These are phyloP conservation scores for Chalciporus pseudorubinellus DNA, from an alignment of 768 basidiomycete species.

Conservation along the genomic window DNA sequence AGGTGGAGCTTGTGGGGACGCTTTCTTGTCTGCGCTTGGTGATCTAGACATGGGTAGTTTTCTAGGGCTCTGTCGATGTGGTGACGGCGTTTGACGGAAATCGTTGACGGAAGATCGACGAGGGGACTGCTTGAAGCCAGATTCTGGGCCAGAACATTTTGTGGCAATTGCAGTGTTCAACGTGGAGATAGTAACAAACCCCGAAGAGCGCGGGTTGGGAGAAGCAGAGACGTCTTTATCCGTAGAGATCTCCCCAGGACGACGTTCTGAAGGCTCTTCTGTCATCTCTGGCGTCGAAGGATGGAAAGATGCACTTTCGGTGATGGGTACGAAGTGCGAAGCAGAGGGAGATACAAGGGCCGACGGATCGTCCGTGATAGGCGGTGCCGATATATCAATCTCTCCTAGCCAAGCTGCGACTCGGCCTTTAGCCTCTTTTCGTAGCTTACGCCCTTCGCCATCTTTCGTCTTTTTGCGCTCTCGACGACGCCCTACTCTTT, in stretches of 20 bases:
- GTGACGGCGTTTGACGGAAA: slow-evolving; percentile 7
- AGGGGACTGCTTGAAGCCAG: slow-evolving; percentile 12
- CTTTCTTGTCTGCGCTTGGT: slow-evolving; percentile 9
- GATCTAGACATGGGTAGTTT: slow-evolving; percentile 6
- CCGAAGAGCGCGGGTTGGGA: slow-evolving; percentile 74
- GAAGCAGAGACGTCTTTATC: slow-evolving; percentile 32
- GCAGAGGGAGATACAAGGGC: slow-evolving; percentile 34
- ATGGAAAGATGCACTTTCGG: slow-evolving; percentile 22
- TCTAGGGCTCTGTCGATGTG: background rate
- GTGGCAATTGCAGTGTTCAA: slow-evolving; percentile 34
- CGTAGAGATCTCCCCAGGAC: background rate
- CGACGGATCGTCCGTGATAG: slow-evolving; percentile 37
- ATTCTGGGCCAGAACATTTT: slow-evolving; percentile 1
- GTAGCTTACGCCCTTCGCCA: slow-evolving; percentile 37
- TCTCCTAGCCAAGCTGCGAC: slow-evolving; percentile 78
- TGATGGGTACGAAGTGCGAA: slow-evolving; percentile 29
- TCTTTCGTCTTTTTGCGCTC: slow-evolving; percentile 33
- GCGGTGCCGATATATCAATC: slow-evolving; percentile 57
- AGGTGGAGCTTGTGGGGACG: background rate
- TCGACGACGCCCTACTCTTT: slow-evolving; percentile 20
- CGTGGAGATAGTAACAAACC: slow-evolving; percentile 65
- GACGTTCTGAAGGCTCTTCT: slow-evolving; percentile 6
- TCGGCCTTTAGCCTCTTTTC: slow-evolving; percentile 58
- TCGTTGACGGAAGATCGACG: slow-evolving; percentile 25
- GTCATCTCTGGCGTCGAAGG: slow-evolving; percentile 9